A percentile compares a stretch with the other conserved stretches of the same genome.
Conservation (phyloP, 2,329 filamentous ascomycete genomes). For the Cercospora canescens region DNA sequence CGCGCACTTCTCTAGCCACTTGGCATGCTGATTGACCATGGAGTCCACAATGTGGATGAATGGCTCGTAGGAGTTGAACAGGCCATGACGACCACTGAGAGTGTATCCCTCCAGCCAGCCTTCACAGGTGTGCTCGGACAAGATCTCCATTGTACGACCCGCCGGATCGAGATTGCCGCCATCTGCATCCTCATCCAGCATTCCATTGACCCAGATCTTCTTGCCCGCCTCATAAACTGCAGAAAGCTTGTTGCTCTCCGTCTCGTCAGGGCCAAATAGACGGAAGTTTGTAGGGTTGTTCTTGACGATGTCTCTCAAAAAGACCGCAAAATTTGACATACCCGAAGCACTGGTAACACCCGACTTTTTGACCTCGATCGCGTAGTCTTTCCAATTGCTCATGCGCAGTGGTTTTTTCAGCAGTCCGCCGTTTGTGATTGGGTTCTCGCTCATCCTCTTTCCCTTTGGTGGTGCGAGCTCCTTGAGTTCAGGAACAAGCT, state of each 20-base stretch:
- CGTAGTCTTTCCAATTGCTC: slow-evolving; percentile 70
- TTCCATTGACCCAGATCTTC: slow-evolving; percentile 79
- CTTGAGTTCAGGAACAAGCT: slow-evolving; percentile 62
- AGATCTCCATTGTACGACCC: slow-evolving; percentile 79
- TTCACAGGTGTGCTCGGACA: slow-evolving; percentile 78
- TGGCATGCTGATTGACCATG: slow-evolving; percentile 85
- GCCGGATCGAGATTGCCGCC: slow-evolving; percentile 69
- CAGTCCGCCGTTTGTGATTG: slow-evolving; percentile 70
- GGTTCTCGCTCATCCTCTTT: slow-evolving; percentile 75
- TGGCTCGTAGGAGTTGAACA: slow-evolving; percentile 79
- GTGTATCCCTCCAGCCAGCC: slow-evolving; percentile 81
- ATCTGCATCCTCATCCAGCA: slow-evolving; percentile 73
- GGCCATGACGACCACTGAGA: slow-evolving; percentile 70
- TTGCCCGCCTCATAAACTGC: slow-evolving; percentile 72
- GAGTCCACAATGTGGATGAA: slow-evolving; percentile 83
- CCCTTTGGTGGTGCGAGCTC: slow-evolving; percentile 65
- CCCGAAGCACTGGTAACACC: slow-evolving; percentile 55
- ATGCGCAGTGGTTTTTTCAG: slow-evolving; percentile 67
- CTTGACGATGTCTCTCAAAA: slow-evolving; percentile 67
- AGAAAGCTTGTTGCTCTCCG: slow-evolving; percentile 75
- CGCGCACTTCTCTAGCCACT: slow-evolving; percentile 80
- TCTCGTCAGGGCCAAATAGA: slow-evolving; percentile 78
- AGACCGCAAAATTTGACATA: slow-evolving; percentile 69
- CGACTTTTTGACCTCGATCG: slow-evolving; percentile 61
- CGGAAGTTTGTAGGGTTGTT: slow-evolving; percentile 69